phyloP scores from a whole-genome alignment of 345 rosid genomes.

The Lenwebbia sp. region DNA sequence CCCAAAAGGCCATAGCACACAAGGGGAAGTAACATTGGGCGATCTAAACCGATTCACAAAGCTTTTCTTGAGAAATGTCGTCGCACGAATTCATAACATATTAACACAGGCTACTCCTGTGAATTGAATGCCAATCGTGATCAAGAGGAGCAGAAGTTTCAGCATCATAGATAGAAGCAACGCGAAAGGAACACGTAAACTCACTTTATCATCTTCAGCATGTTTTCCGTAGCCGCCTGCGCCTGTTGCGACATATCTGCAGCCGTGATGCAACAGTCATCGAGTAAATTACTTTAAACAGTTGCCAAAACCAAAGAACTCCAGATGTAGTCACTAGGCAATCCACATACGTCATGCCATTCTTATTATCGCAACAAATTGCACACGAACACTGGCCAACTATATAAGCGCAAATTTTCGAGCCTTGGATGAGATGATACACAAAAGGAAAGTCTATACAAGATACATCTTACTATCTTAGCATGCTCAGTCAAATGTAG shows the following conservation, averaged over 20 bases:
- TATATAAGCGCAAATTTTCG: background rate
- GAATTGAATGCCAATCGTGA: background rate
- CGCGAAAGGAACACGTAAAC: constrained; percentile 2
- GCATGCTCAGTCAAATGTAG: background rate
- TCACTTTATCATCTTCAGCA: constrained; percentile 83
- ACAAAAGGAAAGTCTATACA: background rate
- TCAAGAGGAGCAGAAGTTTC: background rate
- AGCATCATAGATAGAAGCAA: background rate
- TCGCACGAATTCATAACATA: background rate
- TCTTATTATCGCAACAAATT: background rate
- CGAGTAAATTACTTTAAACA: background rate
- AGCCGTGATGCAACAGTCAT: background rate
- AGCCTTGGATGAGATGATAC: background rate
- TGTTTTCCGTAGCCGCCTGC: constrained; percentile 62
- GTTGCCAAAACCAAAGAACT: background rate
- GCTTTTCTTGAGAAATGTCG: background rate
- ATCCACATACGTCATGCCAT: background rate
- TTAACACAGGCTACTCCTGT: background rate
- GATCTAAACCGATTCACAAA: background rate
- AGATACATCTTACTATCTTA: background rate
- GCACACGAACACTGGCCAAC: background rate
- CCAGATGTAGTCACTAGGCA: background rate
- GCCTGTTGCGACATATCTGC: constrained; percentile 82
- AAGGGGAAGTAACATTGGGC: background rate
- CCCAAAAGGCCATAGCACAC: background rate